Evolutionary conservation across 208 protist genomes (phyloP).

Genomic region (Blechomonas ayalai): DNA sequence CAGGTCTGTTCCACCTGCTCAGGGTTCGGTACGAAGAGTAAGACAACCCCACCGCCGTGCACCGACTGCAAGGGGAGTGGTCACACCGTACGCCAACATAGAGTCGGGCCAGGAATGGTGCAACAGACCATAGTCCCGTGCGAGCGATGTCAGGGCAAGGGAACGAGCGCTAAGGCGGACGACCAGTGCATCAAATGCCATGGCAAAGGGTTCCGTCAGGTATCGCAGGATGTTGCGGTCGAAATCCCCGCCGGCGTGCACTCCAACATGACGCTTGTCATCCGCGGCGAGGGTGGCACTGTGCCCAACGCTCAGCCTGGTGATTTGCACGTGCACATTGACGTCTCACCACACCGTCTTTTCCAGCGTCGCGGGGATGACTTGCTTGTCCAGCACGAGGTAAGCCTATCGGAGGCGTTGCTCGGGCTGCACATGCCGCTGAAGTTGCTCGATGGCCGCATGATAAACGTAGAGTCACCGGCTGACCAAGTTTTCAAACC

Average conservation of each 20-base stretch:
- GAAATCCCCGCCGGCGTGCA: slow-evolving; percentile 95
- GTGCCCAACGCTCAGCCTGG: slow-evolving; percentile 90
- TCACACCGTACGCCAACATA: slow-evolving; percentile 87
- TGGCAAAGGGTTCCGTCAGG: slow-evolving; percentile 89
- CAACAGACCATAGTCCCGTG: slow-evolving; percentile 93
- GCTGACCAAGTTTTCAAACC: slow-evolving; percentile 55
- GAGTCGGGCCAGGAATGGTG: slow-evolving; percentile 95
- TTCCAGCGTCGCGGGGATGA: slow-evolving; percentile 94
- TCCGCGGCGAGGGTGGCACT: slow-evolving; percentile 94
- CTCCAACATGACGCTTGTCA: slow-evolving; percentile 93
- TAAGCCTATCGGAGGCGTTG: slow-evolving; percentile 93
- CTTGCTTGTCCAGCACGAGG: slow-evolving; percentile 85
- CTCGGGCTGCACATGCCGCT: slow-evolving; percentile 82
- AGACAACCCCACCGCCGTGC: slow-evolving; percentile 87
- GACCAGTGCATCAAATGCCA: slow-evolving; percentile 93
- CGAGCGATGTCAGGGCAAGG: slow-evolving; percentile 89
- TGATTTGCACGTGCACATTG: slow-evolving; percentile 96
- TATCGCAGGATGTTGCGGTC: slow-evolving; percentile 93
- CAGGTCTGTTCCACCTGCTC: slow-evolving; percentile 81
- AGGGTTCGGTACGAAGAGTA: slow-evolving; percentile 85
- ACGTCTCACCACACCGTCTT: slow-evolving; percentile 88
- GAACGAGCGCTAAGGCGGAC: slow-evolving; percentile 86
- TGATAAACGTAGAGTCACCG: slow-evolving; percentile 68
- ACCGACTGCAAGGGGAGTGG: slow-evolving; percentile 91
- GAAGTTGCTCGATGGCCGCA: slow-evolving; percentile 89